Percentiles rank a stretch among this genome's conserved stretches.
Evolutionary conservation across 208 protist genomes (phyloP).

Genomic region (Eutreptiella sp.): DNA sequence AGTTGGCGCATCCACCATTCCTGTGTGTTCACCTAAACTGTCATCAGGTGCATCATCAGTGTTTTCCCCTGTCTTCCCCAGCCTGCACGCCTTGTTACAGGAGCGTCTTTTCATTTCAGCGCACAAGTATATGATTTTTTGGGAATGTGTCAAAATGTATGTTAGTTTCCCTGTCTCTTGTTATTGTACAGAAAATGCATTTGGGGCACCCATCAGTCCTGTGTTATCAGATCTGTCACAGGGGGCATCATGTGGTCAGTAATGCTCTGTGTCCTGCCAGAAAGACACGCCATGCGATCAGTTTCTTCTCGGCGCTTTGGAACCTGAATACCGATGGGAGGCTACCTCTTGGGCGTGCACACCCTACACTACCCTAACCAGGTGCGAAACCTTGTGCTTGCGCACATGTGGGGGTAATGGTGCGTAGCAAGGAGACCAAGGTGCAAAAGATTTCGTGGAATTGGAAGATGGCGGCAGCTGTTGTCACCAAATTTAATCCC

Average conservation of each 20-base stretch:
- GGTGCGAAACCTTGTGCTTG: not conserved
- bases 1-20: too few relatives aligned
- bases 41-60: too few relatives aligned
- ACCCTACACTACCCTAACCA: not conserved
- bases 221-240: not conserved
- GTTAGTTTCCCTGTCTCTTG: too few relatives aligned
- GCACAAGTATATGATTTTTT: too few relatives aligned
- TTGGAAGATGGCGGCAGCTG: not conserved
- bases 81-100: too few relatives aligned
- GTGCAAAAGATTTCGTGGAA: slow-evolving; percentile 10
- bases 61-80: too few relatives aligned
- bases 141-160: too few relatives aligned
- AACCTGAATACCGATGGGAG: not conserved
- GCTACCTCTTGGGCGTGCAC: not conserved
- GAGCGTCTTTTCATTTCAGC: too few relatives aligned
- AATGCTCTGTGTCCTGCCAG: not conserved
- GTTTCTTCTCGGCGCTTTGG: too few relatives aligned
- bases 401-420: slow-evolving; percentile 4
- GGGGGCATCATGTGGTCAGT: not conserved
- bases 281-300: not conserved
- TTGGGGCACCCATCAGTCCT: not conserved
- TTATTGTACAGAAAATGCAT: not conserved
- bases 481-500: slow-evolving; percentile 1
- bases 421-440: not conserved
- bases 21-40: too few relatives aligned